Conservation (phyloP, 257 asterid species). For the Rehmannia glutinosa region DNA sequence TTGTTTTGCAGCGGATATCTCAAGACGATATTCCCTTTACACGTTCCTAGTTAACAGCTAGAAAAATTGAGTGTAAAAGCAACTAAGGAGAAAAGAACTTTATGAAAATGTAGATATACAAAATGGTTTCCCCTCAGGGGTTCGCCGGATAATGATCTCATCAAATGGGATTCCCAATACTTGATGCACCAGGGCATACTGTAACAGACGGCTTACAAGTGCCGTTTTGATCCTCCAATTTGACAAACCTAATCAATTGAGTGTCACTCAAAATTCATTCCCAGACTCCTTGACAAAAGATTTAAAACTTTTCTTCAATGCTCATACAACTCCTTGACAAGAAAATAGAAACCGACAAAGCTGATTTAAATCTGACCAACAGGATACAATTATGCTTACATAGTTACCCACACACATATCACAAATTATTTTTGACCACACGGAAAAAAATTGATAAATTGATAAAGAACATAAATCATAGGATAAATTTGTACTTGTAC, state of each 20-base stretch:
- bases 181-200: conserved; percentile 62
- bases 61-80: not conserved
- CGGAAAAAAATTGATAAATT: not conserved
- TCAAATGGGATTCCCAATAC: conserved; percentile 55
- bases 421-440: not conserved
- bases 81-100: not conserved
- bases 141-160: conserved; percentile 46
- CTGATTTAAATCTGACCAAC: not conserved
- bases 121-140: conserved; percentile 75
- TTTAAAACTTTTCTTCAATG: not conserved
- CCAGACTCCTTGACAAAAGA: not conserved
- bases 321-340: not conserved
- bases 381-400: not conserved
- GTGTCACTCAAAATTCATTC: not conserved
- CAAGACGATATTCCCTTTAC: not conserved
- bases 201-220: conserved; percentile 72
- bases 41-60: not conserved
- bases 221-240: conserved; percentile 63
- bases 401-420: not conserved
- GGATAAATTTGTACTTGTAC: not conserved
- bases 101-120: conserved; percentile 22
- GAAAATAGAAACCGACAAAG: not conserved
- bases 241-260: conserved; percentile 54
- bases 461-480: not conserved
- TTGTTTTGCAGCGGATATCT: too few relatives aligned